Percentiles rank a stretch among this genome's conserved stretches.
These are phyloP conservation scores for Cylindrotheca fusiformis DNA, from an alignment of 108 stramenopile genomes.

Conservation along the genomic window DNA sequence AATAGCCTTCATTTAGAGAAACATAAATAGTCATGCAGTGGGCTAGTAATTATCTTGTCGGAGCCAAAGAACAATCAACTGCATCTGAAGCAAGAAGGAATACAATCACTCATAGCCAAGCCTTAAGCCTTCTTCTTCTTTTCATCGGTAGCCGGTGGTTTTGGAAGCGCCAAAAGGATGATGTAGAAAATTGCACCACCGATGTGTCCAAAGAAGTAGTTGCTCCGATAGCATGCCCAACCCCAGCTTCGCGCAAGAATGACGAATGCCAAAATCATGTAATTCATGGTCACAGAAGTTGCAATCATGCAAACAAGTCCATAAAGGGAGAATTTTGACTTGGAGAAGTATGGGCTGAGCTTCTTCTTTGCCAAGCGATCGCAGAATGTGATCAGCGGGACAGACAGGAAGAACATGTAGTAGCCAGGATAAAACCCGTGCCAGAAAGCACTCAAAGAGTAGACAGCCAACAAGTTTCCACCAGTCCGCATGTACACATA, in stretches of 20 bases:
- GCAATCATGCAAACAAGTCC: slow-evolving; percentile 61
- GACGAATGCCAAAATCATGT: slow-evolving; percentile 80
- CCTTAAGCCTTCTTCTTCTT: slow-evolving; percentile 2
- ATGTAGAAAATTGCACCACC: slow-evolving; percentile 56
- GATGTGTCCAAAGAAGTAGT: slow-evolving; percentile 83
- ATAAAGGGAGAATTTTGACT: slow-evolving; percentile 67
- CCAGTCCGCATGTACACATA: slow-evolving; percentile 95
- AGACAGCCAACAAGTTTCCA: slow-evolving; percentile 79
- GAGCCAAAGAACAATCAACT: too few relatives aligned
- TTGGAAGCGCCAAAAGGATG: slow-evolving; percentile 55
- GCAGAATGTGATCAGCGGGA: slow-evolving; percentile 75
- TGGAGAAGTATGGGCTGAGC: slow-evolving; percentile 74
- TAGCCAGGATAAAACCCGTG: slow-evolving; percentile 98
- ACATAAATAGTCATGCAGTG: too few relatives aligned
- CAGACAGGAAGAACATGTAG: slow-evolving; percentile 92
- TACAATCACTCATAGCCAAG: too few relatives aligned
- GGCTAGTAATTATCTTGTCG: too few relatives aligned
- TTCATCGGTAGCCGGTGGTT: slow-evolving; percentile 60
- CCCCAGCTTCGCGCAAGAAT: slow-evolving; percentile 72
- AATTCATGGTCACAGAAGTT: slow-evolving; percentile 71
- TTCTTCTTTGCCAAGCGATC: slow-evolving; percentile 88
- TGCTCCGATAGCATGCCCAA: slow-evolving; percentile 60
- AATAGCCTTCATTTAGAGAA: too few relatives aligned
- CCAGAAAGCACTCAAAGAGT: slow-evolving; percentile 93
- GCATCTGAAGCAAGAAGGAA: too few relatives aligned